Conservation (phyloP, 495 filamentous ascomycete genomes). For the Podospora fimiseda region DNA sequence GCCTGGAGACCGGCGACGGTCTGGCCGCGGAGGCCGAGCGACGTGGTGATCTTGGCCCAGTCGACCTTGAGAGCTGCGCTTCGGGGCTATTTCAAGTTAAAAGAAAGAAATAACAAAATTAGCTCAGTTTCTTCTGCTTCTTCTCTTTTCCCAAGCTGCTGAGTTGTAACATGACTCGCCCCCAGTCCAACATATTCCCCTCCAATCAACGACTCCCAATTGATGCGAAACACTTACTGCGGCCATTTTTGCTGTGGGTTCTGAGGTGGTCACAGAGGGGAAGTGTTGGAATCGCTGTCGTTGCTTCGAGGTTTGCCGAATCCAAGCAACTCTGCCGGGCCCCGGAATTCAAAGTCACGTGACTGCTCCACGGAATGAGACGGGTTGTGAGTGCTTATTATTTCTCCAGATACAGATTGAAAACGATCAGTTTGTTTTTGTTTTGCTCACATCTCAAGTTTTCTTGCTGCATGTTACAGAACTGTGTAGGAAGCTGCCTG, state of each 20-base stretch:
- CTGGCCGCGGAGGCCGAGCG: constrained; percentile 91
- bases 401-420: too few species aligned
- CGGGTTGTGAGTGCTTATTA: too few species aligned
- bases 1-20: constrained; percentile 81
- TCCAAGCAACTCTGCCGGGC: constrained; percentile 21
- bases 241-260: constrained; percentile 69
- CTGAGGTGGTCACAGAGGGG: constrained; percentile 39
- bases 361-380: constrained; percentile 12
- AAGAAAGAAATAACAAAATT: constrained; percentile 36
- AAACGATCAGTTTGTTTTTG: too few species aligned
- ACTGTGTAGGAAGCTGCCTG: too few species aligned
- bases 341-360: constrained; percentile 23
- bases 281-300: constrained; percentile 37
- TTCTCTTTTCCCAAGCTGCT: neutral
- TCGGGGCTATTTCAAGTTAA: constrained; percentile 53
- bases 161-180: too few species aligned
- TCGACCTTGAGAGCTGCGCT: constrained; percentile 99
- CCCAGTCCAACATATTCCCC: too few species aligned
- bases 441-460: too few species aligned
- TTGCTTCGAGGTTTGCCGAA: constrained; percentile 25
- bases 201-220: constrained; percentile 11
- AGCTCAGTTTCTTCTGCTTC: constrained; percentile 34
- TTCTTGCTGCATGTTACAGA: too few species aligned
- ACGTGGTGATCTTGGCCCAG: constrained; percentile 85
- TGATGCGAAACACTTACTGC: constrained; percentile 61